phyloP scores from a whole-genome alignment of 805 yeast species.

The Jamesozyma spencerorum region DNA sequence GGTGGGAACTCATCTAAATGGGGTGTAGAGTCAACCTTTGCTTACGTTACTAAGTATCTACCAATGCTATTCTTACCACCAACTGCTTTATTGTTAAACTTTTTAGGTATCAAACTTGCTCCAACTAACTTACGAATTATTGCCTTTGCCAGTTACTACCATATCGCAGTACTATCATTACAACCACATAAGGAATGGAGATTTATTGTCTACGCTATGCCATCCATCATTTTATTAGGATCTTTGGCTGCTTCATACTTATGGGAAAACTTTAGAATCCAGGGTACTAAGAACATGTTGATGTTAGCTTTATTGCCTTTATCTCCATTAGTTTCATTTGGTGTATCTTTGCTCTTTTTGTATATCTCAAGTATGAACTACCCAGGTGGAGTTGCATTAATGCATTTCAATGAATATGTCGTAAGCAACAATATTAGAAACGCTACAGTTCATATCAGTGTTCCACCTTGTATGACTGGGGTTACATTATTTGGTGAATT shows the following conservation, averaged over 20 bases:
- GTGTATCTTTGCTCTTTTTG: slow-evolving; percentile 43
- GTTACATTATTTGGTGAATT: slow-evolving; percentile 66
- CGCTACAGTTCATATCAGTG: slow-evolving; percentile 59
- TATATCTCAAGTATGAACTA: slow-evolving; percentile 66
- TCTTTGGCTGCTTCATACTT: slow-evolving; percentile 47
- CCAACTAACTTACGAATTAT: slow-evolving; percentile 36
- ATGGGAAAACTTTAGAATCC: slow-evolving; percentile 28
- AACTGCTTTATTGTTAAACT: slow-evolving; percentile 34
- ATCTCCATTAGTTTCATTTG: slow-evolving; percentile 30
- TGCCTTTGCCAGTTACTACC: slow-evolving; percentile 44
- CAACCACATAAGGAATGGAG: slow-evolving; percentile 96
- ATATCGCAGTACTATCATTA: slow-evolving; percentile 55
- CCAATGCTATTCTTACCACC: slow-evolving; percentile 38
- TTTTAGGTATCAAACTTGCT: slow-evolving; percentile 33
- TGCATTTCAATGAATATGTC: slow-evolving; percentile 39
- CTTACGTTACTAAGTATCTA: slow-evolving; percentile 48
- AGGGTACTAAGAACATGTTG: slow-evolving; percentile 16
- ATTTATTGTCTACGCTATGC: slow-evolving; percentile 68
- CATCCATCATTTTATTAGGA: slow-evolving; percentile 55
- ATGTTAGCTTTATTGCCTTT: slow-evolving; percentile 27
- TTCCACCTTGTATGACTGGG: slow-evolving; percentile 82
- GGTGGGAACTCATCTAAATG: slow-evolving; percentile 65
- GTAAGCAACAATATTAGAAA: slow-evolving; percentile 20
- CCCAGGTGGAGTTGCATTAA: slow-evolving; percentile 79
- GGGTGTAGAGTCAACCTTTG: slow-evolving; percentile 72